These are phyloP conservation scores for Plasmodium fragile DNA, from an alignment of 169 alveolate species.

Conservation along the genomic window DNA sequence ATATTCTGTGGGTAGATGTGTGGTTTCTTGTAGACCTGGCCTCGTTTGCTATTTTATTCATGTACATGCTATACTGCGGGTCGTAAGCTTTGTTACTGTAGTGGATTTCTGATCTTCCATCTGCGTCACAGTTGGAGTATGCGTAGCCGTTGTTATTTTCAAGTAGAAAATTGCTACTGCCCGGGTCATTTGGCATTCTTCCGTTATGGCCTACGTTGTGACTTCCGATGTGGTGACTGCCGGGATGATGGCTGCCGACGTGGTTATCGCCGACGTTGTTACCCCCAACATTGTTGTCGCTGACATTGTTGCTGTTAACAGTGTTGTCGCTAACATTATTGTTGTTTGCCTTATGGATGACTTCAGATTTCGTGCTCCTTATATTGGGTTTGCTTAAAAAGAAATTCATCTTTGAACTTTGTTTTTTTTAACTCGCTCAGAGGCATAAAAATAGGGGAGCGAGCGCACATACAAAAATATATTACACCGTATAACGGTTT, in stretches of 20 bases:
- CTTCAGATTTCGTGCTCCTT: slow-evolving; percentile 75
- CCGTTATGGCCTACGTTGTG: neutral
- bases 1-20: slow-evolving; percentile 27
- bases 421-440: neutral
- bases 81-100: slow-evolving; percentile 33
- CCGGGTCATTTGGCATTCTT: neutral
- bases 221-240: neutral
- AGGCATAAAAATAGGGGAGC: neutral
- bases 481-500: neutral
- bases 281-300: neutral
- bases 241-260: neutral
- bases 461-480: neutral
- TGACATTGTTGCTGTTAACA: neutral
- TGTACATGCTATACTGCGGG: slow-evolving; percentile 26
- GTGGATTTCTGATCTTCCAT: slow-evolving; percentile 30
- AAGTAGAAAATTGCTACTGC: neutral
- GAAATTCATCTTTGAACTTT: slow-evolving; percentile 47
- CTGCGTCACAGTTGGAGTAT: slow-evolving; percentile 7
- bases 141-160: slow-evolving; percentile 12
- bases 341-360: slow-evolving; percentile 8
- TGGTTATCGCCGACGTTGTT: neutral
- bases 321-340: neutral
- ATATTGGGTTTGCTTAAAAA: slow-evolving; percentile 31
- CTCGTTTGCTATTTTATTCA: slow-evolving; percentile 31
- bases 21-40: slow-evolving; percentile 35